A percentile compares a stretch with the other conserved stretches of the same genome.
phyloP scores from a whole-genome alignment of 306 rosid species.

The Quercus wislizeni region DNA sequence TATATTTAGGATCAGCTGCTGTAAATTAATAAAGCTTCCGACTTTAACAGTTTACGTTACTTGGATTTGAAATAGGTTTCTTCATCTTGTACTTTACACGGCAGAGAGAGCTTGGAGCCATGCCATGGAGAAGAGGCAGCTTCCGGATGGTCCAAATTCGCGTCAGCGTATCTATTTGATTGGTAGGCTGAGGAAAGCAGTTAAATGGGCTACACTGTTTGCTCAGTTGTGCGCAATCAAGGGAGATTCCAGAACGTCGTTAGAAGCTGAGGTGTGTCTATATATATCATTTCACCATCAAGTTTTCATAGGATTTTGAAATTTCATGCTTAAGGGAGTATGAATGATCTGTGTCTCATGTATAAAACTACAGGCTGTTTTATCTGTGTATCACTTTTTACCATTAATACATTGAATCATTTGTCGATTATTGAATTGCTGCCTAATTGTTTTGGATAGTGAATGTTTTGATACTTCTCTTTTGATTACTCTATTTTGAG shows the following conservation, averaged over 20 bases:
- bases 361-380: neutral
- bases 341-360: neutral
- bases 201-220: slow-evolving; percentile 87
- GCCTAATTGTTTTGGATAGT: neutral
- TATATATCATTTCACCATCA: neutral
- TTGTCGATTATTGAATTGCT: neutral
- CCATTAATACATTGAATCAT: neutral
- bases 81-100: slow-evolving; percentile 76
- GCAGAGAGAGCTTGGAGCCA: slow-evolving; percentile 99
- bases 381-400: neutral
- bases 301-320: neutral
- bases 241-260: slow-evolving; percentile 94
- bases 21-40: neutral
- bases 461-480: no score
- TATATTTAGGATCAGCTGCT: no score
- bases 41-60: slow-evolving; percentile 23
- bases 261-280: slow-evolving; percentile 90
- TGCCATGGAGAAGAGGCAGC: slow-evolving; percentile 99
- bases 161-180: slow-evolving; percentile 83
- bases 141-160: slow-evolving; percentile 90
- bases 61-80: slow-evolving; percentile 68
- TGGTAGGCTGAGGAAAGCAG: slow-evolving; percentile 97
- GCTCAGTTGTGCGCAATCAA: slow-evolving; percentile 82
- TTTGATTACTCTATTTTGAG: no score
- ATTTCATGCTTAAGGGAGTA: no score